These are phyloP conservation scores for Murraya paniculata DNA, from an alignment of 345 rosid genomes.

Conservation along the genomic window DNA sequence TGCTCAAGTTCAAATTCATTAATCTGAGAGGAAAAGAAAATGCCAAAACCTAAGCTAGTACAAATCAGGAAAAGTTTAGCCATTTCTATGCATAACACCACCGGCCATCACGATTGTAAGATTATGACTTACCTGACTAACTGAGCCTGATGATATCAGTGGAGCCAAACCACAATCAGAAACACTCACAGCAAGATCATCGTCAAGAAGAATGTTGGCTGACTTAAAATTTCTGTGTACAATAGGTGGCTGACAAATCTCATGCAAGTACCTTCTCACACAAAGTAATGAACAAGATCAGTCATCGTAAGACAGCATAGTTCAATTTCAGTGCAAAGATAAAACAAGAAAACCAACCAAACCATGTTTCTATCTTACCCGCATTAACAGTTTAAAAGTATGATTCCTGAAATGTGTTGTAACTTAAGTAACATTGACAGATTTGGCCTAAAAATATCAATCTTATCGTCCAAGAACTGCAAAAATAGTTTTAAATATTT, in stretches of 20 bases:
- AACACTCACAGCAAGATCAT: conserved; percentile 66
- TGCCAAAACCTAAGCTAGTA: conserved; percentile 8
- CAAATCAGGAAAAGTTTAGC: neutral
- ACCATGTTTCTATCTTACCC: neutral
- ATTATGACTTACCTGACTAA: conserved; percentile 68
- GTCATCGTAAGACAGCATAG: neutral
- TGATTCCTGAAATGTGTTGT: neutral
- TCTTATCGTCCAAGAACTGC: neutral
- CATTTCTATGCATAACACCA: neutral
- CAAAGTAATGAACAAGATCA: conserved; percentile 18
- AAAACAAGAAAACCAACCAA: neutral
- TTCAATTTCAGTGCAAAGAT: neutral
- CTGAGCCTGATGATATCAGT: conserved; percentile 78
- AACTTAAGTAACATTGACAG: neutral
- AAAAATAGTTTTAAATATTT: neutral
- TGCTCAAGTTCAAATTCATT: neutral
- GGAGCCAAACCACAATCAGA: conserved; percentile 95
- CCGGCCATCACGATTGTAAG: neutral
- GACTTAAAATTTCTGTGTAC: conserved; percentile 92
- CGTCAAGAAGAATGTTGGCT: conserved; percentile 82
- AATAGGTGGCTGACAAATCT: conserved; percentile 81
- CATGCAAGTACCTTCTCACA: conserved; percentile 81
- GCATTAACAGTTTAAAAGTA: neutral
- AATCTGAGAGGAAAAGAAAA: neutral
- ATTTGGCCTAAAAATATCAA: neutral